phyloP scores from a whole-genome alignment of 306 rosid genomes.

The Calophaca sinica region DNA sequence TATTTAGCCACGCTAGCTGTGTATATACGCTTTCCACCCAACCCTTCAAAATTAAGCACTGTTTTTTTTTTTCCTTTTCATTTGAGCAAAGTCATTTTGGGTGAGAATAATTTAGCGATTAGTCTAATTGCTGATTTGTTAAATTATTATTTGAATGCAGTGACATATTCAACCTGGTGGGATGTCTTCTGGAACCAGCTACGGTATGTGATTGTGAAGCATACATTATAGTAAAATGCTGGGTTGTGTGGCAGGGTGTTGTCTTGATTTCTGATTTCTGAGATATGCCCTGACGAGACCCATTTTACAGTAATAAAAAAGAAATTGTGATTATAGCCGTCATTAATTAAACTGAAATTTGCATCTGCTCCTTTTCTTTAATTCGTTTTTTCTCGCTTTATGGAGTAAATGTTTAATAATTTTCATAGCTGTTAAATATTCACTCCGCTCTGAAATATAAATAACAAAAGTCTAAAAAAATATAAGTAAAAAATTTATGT shows the following conservation, averaged over 20 bases:
- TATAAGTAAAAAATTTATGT: too few species aligned
- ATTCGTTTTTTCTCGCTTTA: neutral
- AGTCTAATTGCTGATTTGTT: neutral
- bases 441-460: too few species aligned
- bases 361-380: neutral
- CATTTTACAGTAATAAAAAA: neutral
- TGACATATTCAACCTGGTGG: constrained; percentile 77
- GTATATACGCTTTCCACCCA: too few species aligned
- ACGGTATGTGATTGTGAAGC: constrained; percentile 68
- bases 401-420: neutral
- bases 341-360: neutral
- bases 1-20: neutral
- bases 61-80: neutral
- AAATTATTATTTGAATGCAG: constrained; percentile 52
- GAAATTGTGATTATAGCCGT: neutral
- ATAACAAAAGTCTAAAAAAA: too few species aligned
- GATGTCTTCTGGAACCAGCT: constrained; percentile 91
- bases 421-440: too few species aligned
- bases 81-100: neutral
- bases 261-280: neutral
- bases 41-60: too few species aligned
- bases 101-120: neutral
- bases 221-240: neutral
- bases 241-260: too few species aligned
- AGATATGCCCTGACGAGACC: neutral